Evolutionary conservation across 2,329 filamentous ascomycete genomes (phyloP).

Genomic region (Dothideomycetes sp.): DNA sequence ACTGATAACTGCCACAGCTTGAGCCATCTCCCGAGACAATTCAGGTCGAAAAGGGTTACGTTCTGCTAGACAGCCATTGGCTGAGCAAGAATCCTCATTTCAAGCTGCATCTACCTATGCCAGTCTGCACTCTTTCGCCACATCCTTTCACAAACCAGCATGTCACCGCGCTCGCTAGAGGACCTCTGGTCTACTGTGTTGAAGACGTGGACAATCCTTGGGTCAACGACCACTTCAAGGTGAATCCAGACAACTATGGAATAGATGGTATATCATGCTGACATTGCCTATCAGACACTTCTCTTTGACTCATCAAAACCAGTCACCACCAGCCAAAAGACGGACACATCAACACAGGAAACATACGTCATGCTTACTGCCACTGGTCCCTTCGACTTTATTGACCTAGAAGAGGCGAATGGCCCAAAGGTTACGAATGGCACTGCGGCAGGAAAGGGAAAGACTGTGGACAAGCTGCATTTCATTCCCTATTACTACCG

Average conservation of each 20-base stretch:
- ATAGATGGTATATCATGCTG: background rate
- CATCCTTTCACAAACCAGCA: constrained; percentile 49
- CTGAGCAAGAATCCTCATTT: constrained; percentile 34
- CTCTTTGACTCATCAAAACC: background rate
- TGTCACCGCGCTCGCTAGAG: constrained; percentile 46
- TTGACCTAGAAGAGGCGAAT: background rate
- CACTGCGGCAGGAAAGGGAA: too few relatives aligned
- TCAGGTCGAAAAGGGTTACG: constrained; percentile 43
- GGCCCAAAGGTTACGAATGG: too few relatives aligned
- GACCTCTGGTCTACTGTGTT: constrained; percentile 52
- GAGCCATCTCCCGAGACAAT: too few relatives aligned
- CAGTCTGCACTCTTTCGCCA: constrained; percentile 41
- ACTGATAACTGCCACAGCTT: too few relatives aligned
- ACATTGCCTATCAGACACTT: background rate
- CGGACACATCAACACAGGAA: background rate
- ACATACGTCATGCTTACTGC: background rate
- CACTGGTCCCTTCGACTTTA: background rate
- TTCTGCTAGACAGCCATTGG: constrained; percentile 43
- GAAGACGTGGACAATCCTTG: constrained; percentile 51
- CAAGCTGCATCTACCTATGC: constrained; percentile 37
- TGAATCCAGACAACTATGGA: constrained; percentile 12
- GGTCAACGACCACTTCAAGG: constrained; percentile 48
- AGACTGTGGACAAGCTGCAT: constrained; percentile 28
- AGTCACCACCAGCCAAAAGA: background rate
- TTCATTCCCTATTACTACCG: constrained; percentile 50